Base-by-base conservation (phyloP, 2,329 filamentous ascomycete species). In the Fusarium ambrosium region DNA sequence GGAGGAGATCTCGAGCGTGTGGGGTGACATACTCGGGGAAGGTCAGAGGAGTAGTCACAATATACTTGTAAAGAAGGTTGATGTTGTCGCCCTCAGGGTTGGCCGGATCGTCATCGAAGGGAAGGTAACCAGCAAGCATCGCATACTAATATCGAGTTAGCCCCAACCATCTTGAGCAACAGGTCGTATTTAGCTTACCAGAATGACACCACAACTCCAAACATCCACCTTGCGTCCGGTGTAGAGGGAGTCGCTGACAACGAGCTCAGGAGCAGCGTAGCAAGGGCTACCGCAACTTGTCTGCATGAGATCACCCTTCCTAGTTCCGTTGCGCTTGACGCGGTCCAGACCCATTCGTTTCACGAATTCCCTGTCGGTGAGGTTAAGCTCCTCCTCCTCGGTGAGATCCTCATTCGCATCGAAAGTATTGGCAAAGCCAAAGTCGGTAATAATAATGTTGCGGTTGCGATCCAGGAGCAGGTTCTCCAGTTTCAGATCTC, bases 361-460 rank as follows among this genome's bases (percentile, higher is more conserved):
- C 71, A 98, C 93, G 80, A 92, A 97, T 20, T 98, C 95, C 75
- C 94, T 93, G 80, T 98, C 96, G 29, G 91, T 90, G 24, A 99
- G 86, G 73, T 95, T 94, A 79, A 95, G 90, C 83, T 98, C 97
- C 75, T 98, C 93, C 69, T 98, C 95, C 70, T 98, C 95, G 6
- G 90, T 91, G 43, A 99, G 88, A 82, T 98, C 95, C 80, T 99
- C 97, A 39, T 87, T 86, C 0, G 97, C 91, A 80, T 98, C 94
- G 81, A 99, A 99, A 0, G 95, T 98, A 84, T 99, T 99, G 77
- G 97, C 97, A 82, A 99, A 99, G 20, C 97, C 97, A 84, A 99
- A 99, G 85, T 99, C 97, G 18, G 97, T 99, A 81, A 99, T 99
- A 85, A 99, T 99, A 80, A 99, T 98, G 86, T 99, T 99, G 73